Evolutionary conservation across 2,329 filamentous ascomycete species (phyloP).

Genomic region (Colletotrichum higginsianum): DNA sequence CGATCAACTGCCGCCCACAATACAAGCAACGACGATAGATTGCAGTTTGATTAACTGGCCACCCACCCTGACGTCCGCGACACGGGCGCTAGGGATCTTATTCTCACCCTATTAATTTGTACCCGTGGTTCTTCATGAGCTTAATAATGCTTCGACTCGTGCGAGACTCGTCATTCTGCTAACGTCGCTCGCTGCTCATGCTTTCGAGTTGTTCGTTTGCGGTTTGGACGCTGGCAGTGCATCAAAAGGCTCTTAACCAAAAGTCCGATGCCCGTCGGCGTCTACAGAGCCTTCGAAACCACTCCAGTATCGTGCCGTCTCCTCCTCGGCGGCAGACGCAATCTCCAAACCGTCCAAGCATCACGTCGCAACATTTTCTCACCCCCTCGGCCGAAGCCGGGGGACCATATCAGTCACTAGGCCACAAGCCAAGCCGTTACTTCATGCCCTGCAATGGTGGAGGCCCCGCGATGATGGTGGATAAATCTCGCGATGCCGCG

Average conservation of each 20-base stretch:
- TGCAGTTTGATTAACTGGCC: conserved; percentile 30
- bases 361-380: background rate
- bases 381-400: background rate
- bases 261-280: background rate
- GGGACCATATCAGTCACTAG: background rate
- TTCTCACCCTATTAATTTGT: background rate
- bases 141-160: conserved; percentile 34
- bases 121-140: conserved; percentile 16
- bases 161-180: background rate
- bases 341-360: conserved; percentile 2
- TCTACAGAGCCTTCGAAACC: conserved; percentile 10
- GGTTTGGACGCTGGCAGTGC: background rate
- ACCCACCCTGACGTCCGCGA: conserved; percentile 6
- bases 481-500: conserved; percentile 5
- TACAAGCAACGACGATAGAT: conserved; percentile 38
- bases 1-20: conserved; percentile 24
- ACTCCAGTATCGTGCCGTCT: background rate
- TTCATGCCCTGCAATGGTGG: conserved; percentile 18
- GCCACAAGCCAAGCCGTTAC: background rate
- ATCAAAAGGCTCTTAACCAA: conserved; percentile 1
- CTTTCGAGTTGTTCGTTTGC: background rate
- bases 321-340: conserved; percentile 1
- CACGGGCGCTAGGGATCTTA: conserved; percentile 7
- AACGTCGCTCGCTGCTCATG: background rate
- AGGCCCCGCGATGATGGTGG: background rate